Evolutionary conservation across 177 flowering plant species (phyloP).

Genomic region (Tripterygium wilfordii): DNA sequence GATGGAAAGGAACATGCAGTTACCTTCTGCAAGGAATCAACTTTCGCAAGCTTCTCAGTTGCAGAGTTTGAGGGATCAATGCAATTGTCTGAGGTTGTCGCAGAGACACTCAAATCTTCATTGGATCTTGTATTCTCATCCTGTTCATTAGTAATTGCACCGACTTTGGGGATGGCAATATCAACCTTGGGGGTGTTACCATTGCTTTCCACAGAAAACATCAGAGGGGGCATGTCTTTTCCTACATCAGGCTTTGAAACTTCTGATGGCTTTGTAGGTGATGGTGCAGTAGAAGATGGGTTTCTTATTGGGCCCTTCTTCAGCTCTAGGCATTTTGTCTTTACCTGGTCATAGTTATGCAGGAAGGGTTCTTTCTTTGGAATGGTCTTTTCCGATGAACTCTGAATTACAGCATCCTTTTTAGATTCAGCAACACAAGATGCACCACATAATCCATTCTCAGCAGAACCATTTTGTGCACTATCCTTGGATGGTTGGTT

Average conservation of each 20-base stretch:
- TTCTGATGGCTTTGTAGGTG: constrained; percentile 4
- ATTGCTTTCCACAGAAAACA: constrained; percentile 4
- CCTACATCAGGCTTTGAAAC: too few species aligned
- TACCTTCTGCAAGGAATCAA: constrained; percentile 21
- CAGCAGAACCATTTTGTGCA: constrained; percentile 22
- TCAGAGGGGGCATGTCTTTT: constrained; percentile 8
- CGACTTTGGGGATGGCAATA: constrained; percentile 1
- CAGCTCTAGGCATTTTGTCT: constrained; percentile 6
- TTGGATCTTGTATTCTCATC: constrained; percentile 8
- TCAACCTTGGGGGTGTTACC: constrained; percentile 5
- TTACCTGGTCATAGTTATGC: constrained; percentile 4
- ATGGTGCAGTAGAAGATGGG: constrained; percentile 10
- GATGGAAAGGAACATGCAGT: constrained; percentile 2
- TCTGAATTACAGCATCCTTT: constrained; percentile 9
- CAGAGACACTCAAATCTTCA: constrained; percentile 10
- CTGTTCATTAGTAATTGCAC: constrained; percentile 5
- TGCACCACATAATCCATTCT: constrained; percentile 13
- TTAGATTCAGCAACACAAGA: constrained; percentile 12
- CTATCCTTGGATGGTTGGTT: constrained; percentile 16
- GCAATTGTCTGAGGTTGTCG: not conserved
- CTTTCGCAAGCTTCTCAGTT: constrained; percentile 3
- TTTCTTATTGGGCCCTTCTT: constrained; percentile 11
- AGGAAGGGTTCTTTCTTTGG: constrained; percentile 17
- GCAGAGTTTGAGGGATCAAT: constrained; percentile 6
- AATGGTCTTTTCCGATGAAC: constrained; percentile 9